Conservation (phyloP, 805 yeast species). For the Candida ipomoeae region DNA sequence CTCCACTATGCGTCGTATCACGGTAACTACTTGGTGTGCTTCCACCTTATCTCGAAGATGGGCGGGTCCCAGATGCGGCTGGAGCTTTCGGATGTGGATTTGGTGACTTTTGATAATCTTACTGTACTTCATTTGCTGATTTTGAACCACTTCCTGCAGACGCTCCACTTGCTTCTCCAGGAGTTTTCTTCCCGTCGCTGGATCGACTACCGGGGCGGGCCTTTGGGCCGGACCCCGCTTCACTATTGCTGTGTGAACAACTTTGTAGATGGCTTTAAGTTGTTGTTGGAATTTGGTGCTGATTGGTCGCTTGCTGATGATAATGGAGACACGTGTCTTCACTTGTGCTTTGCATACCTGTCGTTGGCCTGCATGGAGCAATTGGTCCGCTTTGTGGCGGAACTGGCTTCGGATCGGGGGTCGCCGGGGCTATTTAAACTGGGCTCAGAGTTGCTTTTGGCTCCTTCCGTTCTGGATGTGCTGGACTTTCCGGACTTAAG, state of each 20-base stretch:
- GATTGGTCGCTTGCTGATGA: constrained; percentile 27
- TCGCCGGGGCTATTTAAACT: too few relatives aligned
- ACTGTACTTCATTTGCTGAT: constrained; percentile 74
- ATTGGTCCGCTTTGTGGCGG: constrained; percentile 14
- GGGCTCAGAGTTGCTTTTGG: too few relatives aligned
- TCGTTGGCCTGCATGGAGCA: constrained; percentile 46
- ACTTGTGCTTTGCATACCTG: constrained; percentile 56
- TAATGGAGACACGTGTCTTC: constrained; percentile 37
- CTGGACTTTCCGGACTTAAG: too few relatives aligned
- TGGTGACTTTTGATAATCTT: constrained; percentile 49
- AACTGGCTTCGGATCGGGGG: background rate
- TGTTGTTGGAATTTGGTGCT: constrained; percentile 72
- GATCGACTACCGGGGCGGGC: constrained; percentile 54
- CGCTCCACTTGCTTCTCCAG: constrained; percentile 64
- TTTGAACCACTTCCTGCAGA: constrained; percentile 54
- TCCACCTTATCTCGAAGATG: constrained; percentile 47
- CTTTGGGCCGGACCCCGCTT: constrained; percentile 53
- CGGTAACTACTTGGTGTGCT: constrained; percentile 69
- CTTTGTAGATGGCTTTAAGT: constrained; percentile 56
- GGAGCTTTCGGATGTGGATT: constrained; percentile 21
- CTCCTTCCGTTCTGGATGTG: too few relatives aligned
- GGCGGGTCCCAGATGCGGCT: constrained; percentile 18
- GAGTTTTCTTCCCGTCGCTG: constrained; percentile 38
- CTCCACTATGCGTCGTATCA: constrained; percentile 75
- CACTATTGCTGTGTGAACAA: constrained; percentile 64